Evolutionary conservation across 805 yeast species (phyloP), one percentile per base, ranked within the genome.

Genomic region (Zygosaccharomyces pseudorouxii): DNA sequence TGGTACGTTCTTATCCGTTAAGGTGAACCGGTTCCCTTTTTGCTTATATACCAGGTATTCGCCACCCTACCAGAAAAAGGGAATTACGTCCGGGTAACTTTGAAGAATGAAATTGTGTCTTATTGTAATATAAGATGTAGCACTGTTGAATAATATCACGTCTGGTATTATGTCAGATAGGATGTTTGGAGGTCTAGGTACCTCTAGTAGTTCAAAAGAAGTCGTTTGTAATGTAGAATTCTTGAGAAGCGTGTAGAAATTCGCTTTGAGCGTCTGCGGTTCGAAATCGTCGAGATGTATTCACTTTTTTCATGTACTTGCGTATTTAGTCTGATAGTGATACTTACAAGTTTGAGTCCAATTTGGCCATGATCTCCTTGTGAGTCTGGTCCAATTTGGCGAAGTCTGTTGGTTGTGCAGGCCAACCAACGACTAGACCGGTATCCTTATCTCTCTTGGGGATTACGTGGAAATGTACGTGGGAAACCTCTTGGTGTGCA

Each of bases 401-500:
- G 67, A 86, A 82, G 63, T 86, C 86, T 28, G 92, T 86, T 48
- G 75, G 79, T 58, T 82, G 79, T 16, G 89, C 83, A n/a, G 98
- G 98, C 98, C 99, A 93, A 23, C 93, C 96, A 28, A 92, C 89
- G 30, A 76, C 77, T 54, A 92, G 76, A 1, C 99, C 99, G 16
- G 90, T 74, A 36, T 77, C 76, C 1, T 68, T 72, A 59, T 82
- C 83, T 50, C 77, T 77, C 77, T 92, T 92, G 44, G 99, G 99
- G 64, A 92, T 92, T 67, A 92, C 80, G 68, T 92, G 99, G 78
- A 93, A 86, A 68, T 92, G 99, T 50, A 93, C 97, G 66, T 92
- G 99, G 57, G 86, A 93, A 49, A 93, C 98, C 48, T 78, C 84
- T 72, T 92, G 99, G 65, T 93, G 98, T 10, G 98, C 99, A 62